A percentile compares a stretch with the other conserved stretches of the same genome.
phyloP scores from a whole-genome alignment of 2,329 filamentous ascomycete genomes.

The Moelleriella libera region DNA sequence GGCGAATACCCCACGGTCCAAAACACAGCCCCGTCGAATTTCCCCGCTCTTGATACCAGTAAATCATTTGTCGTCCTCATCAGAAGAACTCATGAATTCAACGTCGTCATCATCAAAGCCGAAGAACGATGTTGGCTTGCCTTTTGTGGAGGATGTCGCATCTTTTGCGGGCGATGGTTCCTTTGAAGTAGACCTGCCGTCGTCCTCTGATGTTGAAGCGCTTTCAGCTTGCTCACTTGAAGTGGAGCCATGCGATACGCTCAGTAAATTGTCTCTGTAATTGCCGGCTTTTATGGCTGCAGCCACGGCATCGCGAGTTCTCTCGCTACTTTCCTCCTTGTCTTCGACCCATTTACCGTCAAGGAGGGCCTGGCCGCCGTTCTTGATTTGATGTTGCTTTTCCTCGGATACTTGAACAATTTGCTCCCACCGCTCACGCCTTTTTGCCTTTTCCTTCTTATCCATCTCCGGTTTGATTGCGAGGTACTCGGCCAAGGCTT shows the following conservation, averaged over 20 bases:
- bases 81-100: conserved; percentile 55
- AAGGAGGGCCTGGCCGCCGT: conserved; percentile 55
- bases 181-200: conserved; percentile 25
- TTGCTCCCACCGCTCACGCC: conserved; percentile 72
- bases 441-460: conserved; percentile 76
- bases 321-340: conserved; percentile 79
- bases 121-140: conserved; percentile 41
- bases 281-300: conserved; percentile 53
- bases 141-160: conserved; percentile 14
- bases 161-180: conserved; percentile 35
- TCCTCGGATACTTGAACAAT: conserved; percentile 75
- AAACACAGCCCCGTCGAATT: too few relatives aligned
- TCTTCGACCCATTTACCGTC: conserved; percentile 92
- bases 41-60: neutral
- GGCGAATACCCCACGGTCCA: too few relatives aligned
- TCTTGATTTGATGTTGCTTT: conserved; percentile 69
- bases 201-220: conserved; percentile 18
- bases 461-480: conserved; percentile 98
- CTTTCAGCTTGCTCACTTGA: conserved; percentile 18
- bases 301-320: conserved; percentile 63
- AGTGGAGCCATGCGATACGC: conserved; percentile 34
- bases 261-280: conserved; percentile 45
- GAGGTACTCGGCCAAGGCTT: conserved; percentile 86
- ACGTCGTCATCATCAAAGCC: conserved; percentile 74
- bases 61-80: conserved; percentile 23